Conservation (phyloP, 306 rosid species). For the Rubus parviflorus region DNA sequence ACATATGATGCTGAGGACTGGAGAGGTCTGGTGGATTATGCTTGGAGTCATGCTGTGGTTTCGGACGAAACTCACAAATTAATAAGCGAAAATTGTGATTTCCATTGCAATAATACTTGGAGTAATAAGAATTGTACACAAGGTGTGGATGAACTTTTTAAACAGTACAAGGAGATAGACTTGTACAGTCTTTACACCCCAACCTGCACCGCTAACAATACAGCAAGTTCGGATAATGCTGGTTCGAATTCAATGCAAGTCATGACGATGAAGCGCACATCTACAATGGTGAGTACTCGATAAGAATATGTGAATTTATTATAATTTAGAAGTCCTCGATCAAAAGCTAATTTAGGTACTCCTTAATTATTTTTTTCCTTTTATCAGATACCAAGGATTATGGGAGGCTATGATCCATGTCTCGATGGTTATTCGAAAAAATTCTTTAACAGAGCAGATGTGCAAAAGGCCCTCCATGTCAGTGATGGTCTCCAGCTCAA, state of each 20-base stretch:
- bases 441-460: constrained; percentile 66
- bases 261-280: constrained; percentile 39
- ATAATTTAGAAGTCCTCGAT: neutral
- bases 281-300: constrained; percentile 35
- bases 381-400: constrained; percentile 73
- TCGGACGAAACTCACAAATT: constrained; percentile 73
- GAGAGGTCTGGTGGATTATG: constrained; percentile 85
- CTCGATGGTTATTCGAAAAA: constrained; percentile 58
- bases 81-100: constrained; percentile 59
- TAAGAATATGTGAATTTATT: neutral
- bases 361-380: neutral
- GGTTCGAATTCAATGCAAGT: constrained; percentile 24
- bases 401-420: constrained; percentile 93
- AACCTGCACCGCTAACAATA: constrained; percentile 44
- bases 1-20: constrained; percentile 78
- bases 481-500: constrained; percentile 55
- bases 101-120: constrained; percentile 59
- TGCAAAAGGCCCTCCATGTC: constrained; percentile 81
- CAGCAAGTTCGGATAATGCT: constrained; percentile 35
- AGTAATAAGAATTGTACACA: constrained; percentile 47
- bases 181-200: constrained; percentile 82
- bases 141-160: constrained; percentile 58
- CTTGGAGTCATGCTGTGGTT: constrained; percentile 93
- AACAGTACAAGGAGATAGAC: constrained; percentile 68
- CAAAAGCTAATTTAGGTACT: neutral